Evolutionary conservation across 2,329 filamentous ascomycete genomes (phyloP), one percentile per base, ranked within the genome.

Genomic region (Fusarium chuoi): DNA sequence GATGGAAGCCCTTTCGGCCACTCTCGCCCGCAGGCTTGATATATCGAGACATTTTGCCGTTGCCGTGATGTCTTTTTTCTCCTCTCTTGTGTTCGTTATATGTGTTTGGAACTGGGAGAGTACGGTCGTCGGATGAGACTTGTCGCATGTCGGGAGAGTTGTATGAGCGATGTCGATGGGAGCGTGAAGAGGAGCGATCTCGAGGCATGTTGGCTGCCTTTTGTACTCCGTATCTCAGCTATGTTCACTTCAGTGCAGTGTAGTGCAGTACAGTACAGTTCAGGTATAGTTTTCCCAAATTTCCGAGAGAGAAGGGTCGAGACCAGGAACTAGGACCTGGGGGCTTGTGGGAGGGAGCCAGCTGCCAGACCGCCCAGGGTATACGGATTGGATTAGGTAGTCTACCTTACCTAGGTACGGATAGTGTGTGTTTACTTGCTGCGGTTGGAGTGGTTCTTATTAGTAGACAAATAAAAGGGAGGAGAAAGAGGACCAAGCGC

Each of bases 1-100:
- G 84, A 55, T 86, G 81, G 62, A 88, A 81, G 46, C 85, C 84
- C 11, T 75, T 79, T 35, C 86, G 82, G 18, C 85, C 85, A 75
- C 84, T 85, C 75, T 88, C 85, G 60, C 86, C 86, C 26, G 71
- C 71, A 9, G 76, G 74, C 45, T 78, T 78, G 62, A 81, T 71
- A 33, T 68, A 68, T 28, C 60, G 52, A 39, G 74, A 62, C 67
- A 64, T 68, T 10, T 41, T 60, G 54, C 73, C 62, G n/a, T 65
- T 39, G 52, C 54, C 42, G 20, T 20, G 17, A 8, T 45, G 24
- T 26, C 66, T 64, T 26, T 58, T 58, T 12, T 64, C 57, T 6
- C 64, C 59, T 62, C 46, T 68, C 33, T 68, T 61, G 68, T 51
- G 45, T 39, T 77, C 65, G 58, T 36, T 70, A 70, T 77, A 77